Conservation (phyloP, 1,284 basidiomycete genomes). For the Microbotryum lychnidis-dioicae region DNA sequence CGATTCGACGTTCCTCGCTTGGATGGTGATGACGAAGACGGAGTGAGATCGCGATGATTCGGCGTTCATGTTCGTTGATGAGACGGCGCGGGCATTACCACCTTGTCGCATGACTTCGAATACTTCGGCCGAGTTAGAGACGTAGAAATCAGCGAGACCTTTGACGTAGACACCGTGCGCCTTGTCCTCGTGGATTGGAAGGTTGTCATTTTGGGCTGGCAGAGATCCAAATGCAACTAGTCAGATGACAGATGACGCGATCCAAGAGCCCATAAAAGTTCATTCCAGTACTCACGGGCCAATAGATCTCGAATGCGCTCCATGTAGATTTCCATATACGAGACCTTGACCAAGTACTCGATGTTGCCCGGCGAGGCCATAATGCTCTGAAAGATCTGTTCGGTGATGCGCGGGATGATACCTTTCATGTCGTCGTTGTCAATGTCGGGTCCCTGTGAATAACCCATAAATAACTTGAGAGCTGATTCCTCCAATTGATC, state of each 20-base stretch:
- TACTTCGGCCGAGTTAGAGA: constrained; percentile 89
- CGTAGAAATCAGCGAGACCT: constrained; percentile 94
- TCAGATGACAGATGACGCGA: neutral
- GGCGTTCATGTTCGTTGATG: constrained; percentile 99
- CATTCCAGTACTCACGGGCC: constrained; percentile 61
- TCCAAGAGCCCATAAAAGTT: neutral
- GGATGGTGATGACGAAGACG: constrained; percentile 95
- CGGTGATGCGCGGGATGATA: constrained; percentile 95
- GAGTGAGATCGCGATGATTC: constrained; percentile 98
- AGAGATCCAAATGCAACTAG: neutral
- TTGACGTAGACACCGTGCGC: constrained; percentile 97
- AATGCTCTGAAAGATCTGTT: constrained; percentile 98
- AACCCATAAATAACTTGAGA: no score
- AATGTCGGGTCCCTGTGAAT: constrained; percentile 81
- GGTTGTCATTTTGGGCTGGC: constrained; percentile 92
- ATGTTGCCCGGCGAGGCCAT: constrained; percentile 88
- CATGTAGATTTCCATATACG: constrained; percentile 99
- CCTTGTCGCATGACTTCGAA: constrained; percentile 99
- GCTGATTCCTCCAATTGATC: constrained; percentile 2
- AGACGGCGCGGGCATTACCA: constrained; percentile 80
- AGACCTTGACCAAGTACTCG: constrained; percentile 98
- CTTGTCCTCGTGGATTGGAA: constrained; percentile 98
- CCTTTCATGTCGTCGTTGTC: constrained; percentile 85
- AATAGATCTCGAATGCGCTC: constrained; percentile 93
- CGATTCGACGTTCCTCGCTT: constrained; percentile 88